Evolutionary conservation across 768 basidiomycete species (phyloP), one percentile per base, ranked within the genome.

Genomic region (Pisolithus orientalis): DNA sequence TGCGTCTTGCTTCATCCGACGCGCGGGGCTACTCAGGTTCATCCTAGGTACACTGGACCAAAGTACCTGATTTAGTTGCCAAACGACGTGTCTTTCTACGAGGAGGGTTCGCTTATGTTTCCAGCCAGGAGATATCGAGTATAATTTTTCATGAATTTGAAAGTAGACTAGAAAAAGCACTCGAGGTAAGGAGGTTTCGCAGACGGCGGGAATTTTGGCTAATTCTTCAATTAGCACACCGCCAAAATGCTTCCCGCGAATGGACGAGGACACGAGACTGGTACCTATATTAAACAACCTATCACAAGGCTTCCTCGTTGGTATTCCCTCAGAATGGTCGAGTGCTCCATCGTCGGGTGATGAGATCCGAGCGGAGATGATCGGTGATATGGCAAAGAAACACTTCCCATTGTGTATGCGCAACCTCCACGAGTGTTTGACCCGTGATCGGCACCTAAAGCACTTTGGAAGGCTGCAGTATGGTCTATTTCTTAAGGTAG

Each of bases 371-470:
- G 94, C 94, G 1, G 95, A 96, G 49, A 94, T 95, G 94, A 76
- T 99, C 1, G 90, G 96, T 61, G 85, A 85, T 31, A 71, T 98
- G 28, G 83, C 94, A 0, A 75, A 72, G 59, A 87, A 86, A 66
- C 92, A 97, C 65, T 98, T 92, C 79, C 96, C 96, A 1, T 73
- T 92, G 59, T 99, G 96, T 66, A 96, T 96, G 94, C 84, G 91
- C 47, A 85, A 85, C 58, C 71, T 96, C 49, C 94, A 97, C 62
- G 88, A 89, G 49, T 82, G 74, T 49, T 71, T 97, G 52, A 76
- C 80, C 55, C 72, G 79, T 57, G 88, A 92, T 65, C 79, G 82
- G 47, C 95, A 97, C 65, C 72, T 99, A 58, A 95, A 94, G 65
- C 94, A 99, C 66, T 90, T 84, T 68, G 95, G 89, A 10, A 77